Evolutionary conservation across 2,329 filamentous ascomycete species (phyloP).

Genomic region (Xylaria arbuscula): DNA sequence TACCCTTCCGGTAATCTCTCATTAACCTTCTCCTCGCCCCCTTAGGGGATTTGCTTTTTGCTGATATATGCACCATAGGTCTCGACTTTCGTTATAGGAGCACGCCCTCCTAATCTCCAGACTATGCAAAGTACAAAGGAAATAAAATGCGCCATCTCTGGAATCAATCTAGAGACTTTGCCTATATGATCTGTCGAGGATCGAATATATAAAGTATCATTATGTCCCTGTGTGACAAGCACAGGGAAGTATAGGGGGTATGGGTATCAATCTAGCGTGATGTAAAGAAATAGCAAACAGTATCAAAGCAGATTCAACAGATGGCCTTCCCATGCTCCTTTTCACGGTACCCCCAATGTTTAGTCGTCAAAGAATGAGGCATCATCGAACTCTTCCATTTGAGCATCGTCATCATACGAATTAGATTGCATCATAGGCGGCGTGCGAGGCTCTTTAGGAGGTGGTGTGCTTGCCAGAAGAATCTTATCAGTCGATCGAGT

Average conservation of each 20-base stretch:
- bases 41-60: conserved; percentile 7
- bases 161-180: conserved; percentile 34
- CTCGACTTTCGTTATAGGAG: conserved; percentile 33
- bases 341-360: conserved; percentile 21
- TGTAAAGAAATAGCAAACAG: conserved; percentile 38
- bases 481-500: conserved; percentile 56
- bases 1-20: conserved; percentile 18
- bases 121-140: conserved; percentile 40
- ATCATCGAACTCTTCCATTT: conserved; percentile 68
- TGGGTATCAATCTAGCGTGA: conserved; percentile 43
- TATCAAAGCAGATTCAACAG: conserved; percentile 39
- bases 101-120: conserved; percentile 27
- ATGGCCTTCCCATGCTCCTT: conserved; percentile 5
- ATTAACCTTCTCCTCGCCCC: conserved; percentile 25
- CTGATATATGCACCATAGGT: conserved; percentile 27
- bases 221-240: conserved; percentile 33
- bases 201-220: conserved; percentile 37
- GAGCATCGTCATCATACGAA: conserved; percentile 71
- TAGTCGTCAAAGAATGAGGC: conserved; percentile 67
- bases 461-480: conserved; percentile 56
- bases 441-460: conserved; percentile 62
- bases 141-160: conserved; percentile 29
- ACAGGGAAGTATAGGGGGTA: conserved; percentile 31
- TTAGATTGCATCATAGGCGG: conserved; percentile 70
- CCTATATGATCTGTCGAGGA: conserved; percentile 21